Base-by-base conservation (phyloP, 2,329 filamentous ascomycete species). In the Mollisia scopiformis region DNA sequence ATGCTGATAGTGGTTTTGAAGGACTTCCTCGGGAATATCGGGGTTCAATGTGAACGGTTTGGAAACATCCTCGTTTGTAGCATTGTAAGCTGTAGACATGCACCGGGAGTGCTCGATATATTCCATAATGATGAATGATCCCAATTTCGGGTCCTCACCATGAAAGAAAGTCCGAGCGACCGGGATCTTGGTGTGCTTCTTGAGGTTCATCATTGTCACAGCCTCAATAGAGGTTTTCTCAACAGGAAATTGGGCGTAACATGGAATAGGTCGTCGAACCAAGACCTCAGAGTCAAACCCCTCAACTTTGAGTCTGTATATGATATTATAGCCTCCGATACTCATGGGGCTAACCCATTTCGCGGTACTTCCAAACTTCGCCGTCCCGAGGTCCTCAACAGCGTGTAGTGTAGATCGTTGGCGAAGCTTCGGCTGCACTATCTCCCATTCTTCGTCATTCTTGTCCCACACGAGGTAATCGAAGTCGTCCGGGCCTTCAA, bases 21-120 rank as follows among this genome's bases (percentile, higher is more conserved):
- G 53, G 3, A 30, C 49, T 28, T 37, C 30, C 31, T 66, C 50
- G 30, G 56, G 25, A 25, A 65, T 55, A 39, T 63, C 30, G 19
- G 76, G 74, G 27, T 74, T 73, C 6, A 62, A 58, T 37, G 73
- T 1, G 68, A 66, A 25, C 57, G 41, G n/a, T 69, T 57, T 2
- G 75, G 57, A 2, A 76, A 70, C 1, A 77, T 68, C 75, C 23
- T 50, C 25, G 41, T 33, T 33, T 25, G 63, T 58, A 30, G 53
- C 27, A 6, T 23, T 43, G 1, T 63, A 52, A 46, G 39, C 50
- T 13, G 55, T 23, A 30, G 61, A 54, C 51, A 63, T 58, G 41
- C 31, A 55, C 16, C 58, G 52, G 28, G 39, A 35, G 55, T 63
- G 19, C 55, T 58, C 58, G 37, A 66, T 35, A 41, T 51, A n/a